These are phyloP conservation scores for Daldinia concentrica DNA, from an alignment of 495 filamentous ascomycete species.

Conservation along the genomic window DNA sequence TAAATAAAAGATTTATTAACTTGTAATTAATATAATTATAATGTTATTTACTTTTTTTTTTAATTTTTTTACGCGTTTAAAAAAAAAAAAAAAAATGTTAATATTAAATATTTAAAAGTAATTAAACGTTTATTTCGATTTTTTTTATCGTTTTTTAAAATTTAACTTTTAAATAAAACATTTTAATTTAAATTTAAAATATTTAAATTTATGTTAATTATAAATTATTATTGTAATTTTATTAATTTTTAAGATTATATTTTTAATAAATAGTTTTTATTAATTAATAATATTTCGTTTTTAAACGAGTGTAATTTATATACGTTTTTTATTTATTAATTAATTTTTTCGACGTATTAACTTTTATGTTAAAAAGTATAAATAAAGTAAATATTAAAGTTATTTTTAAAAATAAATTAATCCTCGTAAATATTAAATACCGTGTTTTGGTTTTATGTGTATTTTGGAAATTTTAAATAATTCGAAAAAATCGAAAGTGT, in stretches of 20 bases:
- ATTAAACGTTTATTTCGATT: neutral
- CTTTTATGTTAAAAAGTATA: no score
- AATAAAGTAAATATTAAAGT: neutral
- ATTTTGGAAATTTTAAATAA: neutral
- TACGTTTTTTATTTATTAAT: neutral
- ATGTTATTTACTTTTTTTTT: neutral
- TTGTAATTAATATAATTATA: neutral
- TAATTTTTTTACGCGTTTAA: neutral
- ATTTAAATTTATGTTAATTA: neutral
- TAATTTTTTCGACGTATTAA: neutral
- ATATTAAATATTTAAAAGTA: neutral
- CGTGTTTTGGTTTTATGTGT: neutral
- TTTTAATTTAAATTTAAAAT: neutral
- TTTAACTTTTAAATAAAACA: neutral
- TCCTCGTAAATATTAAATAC: neutral
- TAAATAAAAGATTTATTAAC: neutral
- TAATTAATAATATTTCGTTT: neutral
- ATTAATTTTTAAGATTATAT: neutral
- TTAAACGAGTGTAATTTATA: neutral
- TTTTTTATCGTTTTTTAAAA: neutral
- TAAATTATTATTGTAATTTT: neutral
- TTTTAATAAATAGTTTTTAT: neutral
- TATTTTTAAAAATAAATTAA: neutral
- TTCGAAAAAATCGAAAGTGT: neutral
- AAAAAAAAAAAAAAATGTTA: neutral